A percentile compares a stretch with the other conserved stretches of the same genome.
These are phyloP conservation scores for Psilocybe subaeruginosa DNA, from an alignment of 768 basidiomycete species.

Conservation along the genomic window DNA sequence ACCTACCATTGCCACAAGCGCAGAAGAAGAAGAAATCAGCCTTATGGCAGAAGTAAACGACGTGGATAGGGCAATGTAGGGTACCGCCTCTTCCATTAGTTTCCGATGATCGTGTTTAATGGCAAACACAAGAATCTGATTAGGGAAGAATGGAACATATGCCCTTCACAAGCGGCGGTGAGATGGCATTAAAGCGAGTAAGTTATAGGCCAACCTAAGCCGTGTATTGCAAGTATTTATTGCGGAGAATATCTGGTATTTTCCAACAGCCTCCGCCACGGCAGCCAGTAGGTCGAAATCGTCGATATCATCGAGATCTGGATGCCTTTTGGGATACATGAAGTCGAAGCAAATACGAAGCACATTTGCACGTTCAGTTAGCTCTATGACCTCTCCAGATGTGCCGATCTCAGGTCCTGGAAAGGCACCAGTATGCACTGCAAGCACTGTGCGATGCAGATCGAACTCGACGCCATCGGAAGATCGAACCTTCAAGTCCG, in stretches of 20 bases:
- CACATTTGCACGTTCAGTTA: conserved; percentile 24
- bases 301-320: conserved; percentile 17
- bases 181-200: background rate
- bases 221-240: conserved; percentile 25
- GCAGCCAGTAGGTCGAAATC: conserved; percentile 16
- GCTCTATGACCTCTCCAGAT: conserved; percentile 19
- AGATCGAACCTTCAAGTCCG: conserved; percentile 26
- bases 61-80: background rate
- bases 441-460: conserved; percentile 25
- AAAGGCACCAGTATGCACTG: conserved; percentile 25
- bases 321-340: conserved; percentile 27
- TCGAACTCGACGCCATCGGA: conserved; percentile 24
- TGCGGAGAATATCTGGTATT: conserved; percentile 28
- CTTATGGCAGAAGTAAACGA: background rate
- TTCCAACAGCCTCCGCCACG: conserved; percentile 30
- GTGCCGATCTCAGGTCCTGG: conserved; percentile 22
- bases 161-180: background rate
- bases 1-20: background rate
- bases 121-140: conserved; percentile 16
- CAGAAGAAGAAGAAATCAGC: background rate
- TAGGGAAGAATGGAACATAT: conserved; percentile 10
- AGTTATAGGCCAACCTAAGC: conserved; percentile 17
- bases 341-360: conserved; percentile 32
- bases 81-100: conserved; percentile 6
- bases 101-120: conserved; percentile 16